phyloP scores from a whole-genome alignment of 768 basidiomycete species.

The Rhodocollybia butyracea region DNA sequence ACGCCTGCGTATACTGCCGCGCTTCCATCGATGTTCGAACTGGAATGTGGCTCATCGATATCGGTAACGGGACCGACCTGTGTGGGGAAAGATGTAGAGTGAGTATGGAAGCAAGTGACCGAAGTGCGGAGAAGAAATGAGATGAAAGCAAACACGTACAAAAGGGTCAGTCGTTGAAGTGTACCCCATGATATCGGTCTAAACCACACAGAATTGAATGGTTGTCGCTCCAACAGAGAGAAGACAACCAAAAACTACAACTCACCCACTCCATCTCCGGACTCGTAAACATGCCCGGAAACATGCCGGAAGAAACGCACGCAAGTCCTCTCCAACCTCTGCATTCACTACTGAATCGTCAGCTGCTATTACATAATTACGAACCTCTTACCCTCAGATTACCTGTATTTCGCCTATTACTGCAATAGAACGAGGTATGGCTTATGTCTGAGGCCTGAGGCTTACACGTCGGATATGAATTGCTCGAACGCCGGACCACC shows the following conservation, averaged over 20 bases:
- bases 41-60: slow-evolving; percentile 23
- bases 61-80: slow-evolving; percentile 64
- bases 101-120: background rate
- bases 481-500: slow-evolving; percentile 39
- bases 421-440: no score
- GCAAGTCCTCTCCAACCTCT: slow-evolving; percentile 44
- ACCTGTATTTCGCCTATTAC: no score
- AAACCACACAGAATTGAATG: background rate
- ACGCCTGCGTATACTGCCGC: no score
- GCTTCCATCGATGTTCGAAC: slow-evolving; percentile 14
- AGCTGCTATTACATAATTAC: no score
- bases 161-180: slow-evolving; percentile 62
- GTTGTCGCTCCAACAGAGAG: background rate
- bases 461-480: no score
- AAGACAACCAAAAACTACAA: slow-evolving; percentile 4
- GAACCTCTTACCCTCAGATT: no score
- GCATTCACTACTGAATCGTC: slow-evolving; percentile 59
- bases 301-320: slow-evolving; percentile 57
- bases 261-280: slow-evolving; percentile 81
- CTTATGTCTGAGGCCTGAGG: no score
- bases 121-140: slow-evolving; percentile 27
- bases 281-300: slow-evolving; percentile 48
- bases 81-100: background rate
- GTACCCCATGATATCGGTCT: slow-evolving; percentile 86
- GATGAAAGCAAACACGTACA: slow-evolving; percentile 36